Conservation (phyloP, 2,329 filamentous ascomycete species). For the Xylaria sp. region DNA sequence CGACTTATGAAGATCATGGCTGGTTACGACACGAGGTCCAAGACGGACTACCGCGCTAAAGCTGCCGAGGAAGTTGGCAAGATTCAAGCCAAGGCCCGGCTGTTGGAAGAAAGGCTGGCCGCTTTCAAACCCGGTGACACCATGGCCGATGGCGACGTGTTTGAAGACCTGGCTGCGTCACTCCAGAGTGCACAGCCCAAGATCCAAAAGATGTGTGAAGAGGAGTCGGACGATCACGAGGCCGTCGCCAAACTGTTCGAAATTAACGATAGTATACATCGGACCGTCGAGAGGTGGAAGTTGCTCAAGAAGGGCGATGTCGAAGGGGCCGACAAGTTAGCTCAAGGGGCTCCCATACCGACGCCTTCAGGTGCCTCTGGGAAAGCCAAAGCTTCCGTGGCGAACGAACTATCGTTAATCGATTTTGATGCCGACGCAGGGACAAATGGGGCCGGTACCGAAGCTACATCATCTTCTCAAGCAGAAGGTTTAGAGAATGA, state of each 20-base stretch:
- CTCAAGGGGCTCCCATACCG: conserved; percentile 73
- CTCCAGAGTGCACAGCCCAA: conserved; percentile 96
- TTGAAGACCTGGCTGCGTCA: conserved; percentile 86
- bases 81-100: conserved; percentile 92
- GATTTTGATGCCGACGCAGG: conserved; percentile 81
- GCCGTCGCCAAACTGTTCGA: conserved; percentile 94
- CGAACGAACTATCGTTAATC: conserved; percentile 88
- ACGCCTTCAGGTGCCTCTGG: conserved; percentile 62
- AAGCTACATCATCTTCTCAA: conserved; percentile 59
- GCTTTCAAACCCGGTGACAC: conserved; percentile 83
- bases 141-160: conserved; percentile 75
- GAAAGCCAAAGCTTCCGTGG: conserved; percentile 61
- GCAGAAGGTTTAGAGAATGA: conserved; percentile 85
- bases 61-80: conserved; percentile 94
- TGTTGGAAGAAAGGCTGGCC: conserved; percentile 93
- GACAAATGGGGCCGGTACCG: conserved; percentile 54
- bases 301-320: conserved; percentile 95
- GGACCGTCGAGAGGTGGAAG: conserved; percentile 95
- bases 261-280: conserved; percentile 98
- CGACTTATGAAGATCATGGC: conserved; percentile 99
- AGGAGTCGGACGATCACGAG: conserved; percentile 96
- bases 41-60: conserved; percentile 98
- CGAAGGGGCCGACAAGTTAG: conserved; percentile 83
- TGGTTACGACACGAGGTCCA: conserved; percentile 92
- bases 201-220: conserved; percentile 99